Percentiles rank a stretch among this genome's conserved stretches.
These are phyloP conservation scores for Corynespora cassiicola DNA, from an alignment of 2,329 filamentous ascomycete species.

Conservation along the genomic window DNA sequence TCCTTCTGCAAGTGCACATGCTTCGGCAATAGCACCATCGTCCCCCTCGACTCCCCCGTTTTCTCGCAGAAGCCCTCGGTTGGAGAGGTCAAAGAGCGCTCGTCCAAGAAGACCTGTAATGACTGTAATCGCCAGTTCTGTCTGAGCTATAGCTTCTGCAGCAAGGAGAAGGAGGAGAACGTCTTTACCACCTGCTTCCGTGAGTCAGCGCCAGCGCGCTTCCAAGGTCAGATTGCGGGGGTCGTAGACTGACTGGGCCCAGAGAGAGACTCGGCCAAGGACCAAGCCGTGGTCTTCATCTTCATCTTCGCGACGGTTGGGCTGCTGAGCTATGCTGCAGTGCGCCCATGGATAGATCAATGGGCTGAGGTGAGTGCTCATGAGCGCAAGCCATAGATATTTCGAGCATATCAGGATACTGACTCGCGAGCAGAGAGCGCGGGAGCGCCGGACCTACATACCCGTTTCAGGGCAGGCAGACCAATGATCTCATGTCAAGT, in stretches of 20 bases:
- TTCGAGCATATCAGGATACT: conserved; percentile 8
- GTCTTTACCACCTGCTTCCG: conserved; percentile 72
- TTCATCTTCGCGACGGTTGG: conserved; percentile 70
- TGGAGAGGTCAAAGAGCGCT: conserved; percentile 30
- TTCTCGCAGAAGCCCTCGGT: conserved; percentile 29
- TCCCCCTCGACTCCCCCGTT: conserved; percentile 62
- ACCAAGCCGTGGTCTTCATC: conserved; percentile 69
- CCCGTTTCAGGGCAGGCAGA: conserved; percentile 52
- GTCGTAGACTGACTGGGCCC: conserved; percentile 9
- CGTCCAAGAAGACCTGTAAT: conserved; percentile 60
- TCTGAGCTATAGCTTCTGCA: conserved; percentile 67
- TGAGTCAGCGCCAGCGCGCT: conserved; percentile 40
- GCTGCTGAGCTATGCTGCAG: conserved; percentile 64
- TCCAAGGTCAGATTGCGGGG: not conserved
- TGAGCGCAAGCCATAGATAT: not conserved
- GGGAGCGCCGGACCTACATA: conserved; percentile 59
- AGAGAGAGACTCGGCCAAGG: conserved; percentile 72
- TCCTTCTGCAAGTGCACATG: conserved; percentile 78
- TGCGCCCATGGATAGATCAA: conserved; percentile 65
- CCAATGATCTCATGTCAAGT: conserved; percentile 19
- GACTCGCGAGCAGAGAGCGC: conserved; percentile 50
- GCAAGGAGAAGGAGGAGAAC: conserved; percentile 67
- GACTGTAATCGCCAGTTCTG: conserved; percentile 75
- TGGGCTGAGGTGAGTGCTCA: conserved; percentile 57
- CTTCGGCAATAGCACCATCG: conserved; percentile 71